Evolutionary conservation across 2,329 filamentous ascomycete species (phyloP), one percentile per base, ranked within the genome.

Genomic region (Alternaria incomplexa): DNA sequence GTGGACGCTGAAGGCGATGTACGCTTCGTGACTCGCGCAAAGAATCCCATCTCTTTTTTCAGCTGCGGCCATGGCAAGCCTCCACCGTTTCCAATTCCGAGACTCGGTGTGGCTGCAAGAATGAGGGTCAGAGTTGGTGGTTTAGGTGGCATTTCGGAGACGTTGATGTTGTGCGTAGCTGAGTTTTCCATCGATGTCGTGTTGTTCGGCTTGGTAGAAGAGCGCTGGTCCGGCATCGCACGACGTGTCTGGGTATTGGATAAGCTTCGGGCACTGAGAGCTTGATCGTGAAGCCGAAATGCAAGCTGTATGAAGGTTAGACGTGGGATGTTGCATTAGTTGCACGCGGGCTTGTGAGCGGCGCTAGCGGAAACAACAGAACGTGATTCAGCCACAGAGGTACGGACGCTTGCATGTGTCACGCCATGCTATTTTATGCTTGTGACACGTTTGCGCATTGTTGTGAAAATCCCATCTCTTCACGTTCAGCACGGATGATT

Each of bases 31-130:
- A 97, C 91, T 62, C 94, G 90, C 17, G 93, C 91, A 79, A 99
- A 99, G 80, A 97, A 98, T 43, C 89, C 89, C 93, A 99, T 97
- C 81, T 99, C 96, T 66, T 91, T 90, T 80, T 90, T 92, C 32
- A 98, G 86, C 46, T 91, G 91, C 0, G 91, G 92, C 96, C 96
- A 99, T 5, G 96, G 96, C 58, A 99, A 88, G 4, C 85, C 86
- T 63, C 93, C 93, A 63, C 86, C 85, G 50, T 88, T 85, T 62
- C 96, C 96, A 73, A 99, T 98, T 77, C 96, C 96, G 84, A 97
- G 92, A 73, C 85, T 88, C 56, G 90, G 90, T n/a, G 94, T 97
- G 17, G 94, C 91, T n/a, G 93, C 95, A 73, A 97, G 93, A 79
- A 98, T 91, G 73, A 97, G 87, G n/a, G 93, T 97, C 57, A 97